These are phyloP conservation scores for Fagus crenata DNA, from an alignment of 306 rosid species.

Conservation along the genomic window DNA sequence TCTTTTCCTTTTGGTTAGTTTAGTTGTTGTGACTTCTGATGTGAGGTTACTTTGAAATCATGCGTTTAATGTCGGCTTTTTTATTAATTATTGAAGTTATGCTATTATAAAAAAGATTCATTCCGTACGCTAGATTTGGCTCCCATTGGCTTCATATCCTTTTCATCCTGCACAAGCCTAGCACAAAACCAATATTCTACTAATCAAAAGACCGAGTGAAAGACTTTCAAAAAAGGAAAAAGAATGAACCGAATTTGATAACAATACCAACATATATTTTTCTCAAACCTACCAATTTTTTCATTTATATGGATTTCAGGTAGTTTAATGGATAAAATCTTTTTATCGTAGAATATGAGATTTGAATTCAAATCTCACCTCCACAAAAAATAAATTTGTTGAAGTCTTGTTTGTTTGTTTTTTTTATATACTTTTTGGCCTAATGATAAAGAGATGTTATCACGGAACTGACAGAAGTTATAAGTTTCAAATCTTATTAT, in stretches of 20 bases:
- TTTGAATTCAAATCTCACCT: too few relatives aligned
- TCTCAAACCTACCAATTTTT: too few relatives aligned
- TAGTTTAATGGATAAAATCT: too few relatives aligned
- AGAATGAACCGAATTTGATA: background rate
- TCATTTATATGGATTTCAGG: too few relatives aligned
- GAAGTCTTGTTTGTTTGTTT: too few relatives aligned
- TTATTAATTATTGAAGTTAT: background rate
- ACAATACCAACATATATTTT: background rate
- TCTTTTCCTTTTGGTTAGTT: conserved; percentile 12
- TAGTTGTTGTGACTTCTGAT: background rate
- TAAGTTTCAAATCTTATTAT: too few relatives aligned
- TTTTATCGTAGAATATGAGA: too few relatives aligned
- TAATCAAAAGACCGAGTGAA: background rate
- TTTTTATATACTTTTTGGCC: too few relatives aligned
- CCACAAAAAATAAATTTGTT: too few relatives aligned
- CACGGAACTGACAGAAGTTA: too few relatives aligned
- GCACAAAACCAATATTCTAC: background rate
- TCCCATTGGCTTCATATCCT: conserved; percentile 10
- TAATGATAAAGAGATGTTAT: too few relatives aligned
- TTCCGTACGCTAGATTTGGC: background rate
- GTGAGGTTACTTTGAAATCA: conserved; percentile 28
- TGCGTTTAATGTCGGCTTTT: conserved; percentile 24
- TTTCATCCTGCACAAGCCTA: background rate
- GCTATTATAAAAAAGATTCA: background rate
- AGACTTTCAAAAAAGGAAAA: background rate